Evolutionary conservation across 2,329 filamentous ascomycete species (phyloP), one percentile per base, ranked within the genome.

Genomic region (Microdochium paspali): DNA sequence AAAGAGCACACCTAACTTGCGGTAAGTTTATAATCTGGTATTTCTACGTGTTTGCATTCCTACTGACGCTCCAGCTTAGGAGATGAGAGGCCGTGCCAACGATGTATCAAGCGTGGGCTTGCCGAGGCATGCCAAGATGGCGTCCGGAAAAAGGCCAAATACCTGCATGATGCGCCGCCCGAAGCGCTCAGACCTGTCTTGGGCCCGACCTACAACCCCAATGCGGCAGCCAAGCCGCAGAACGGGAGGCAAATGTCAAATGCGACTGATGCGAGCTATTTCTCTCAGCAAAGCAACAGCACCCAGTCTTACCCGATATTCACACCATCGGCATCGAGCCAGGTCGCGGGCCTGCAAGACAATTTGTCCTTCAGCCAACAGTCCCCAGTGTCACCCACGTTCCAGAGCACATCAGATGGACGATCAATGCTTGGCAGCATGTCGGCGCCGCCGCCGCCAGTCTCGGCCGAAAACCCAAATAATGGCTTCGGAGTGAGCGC

Each of bases 141-240:
- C 47, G 90, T 97, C 46, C 85, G 93, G 53, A 98, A 98, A 69
- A 98, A 97, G 76, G 93, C 93, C 46, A 98, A 98, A 66, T 98
- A 98, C 66, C 85, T 98, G 48, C 90, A 97, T 61, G 93, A 97
- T 74, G 90, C 91, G 24, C 90, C 91, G 30, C 82, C 89, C 46
- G 90, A 94, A 63, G 90, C 90, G 43, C 74, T 96, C 52, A 79
- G 91, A 61, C 88, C 90, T n/a, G 89, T 93, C 39, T 76, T 93
- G 44, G 83, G 84, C 4, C 80, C 83, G 25, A 82, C 76, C 52
- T 85, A 80, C 58, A 87, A 85, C 59, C 78, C 77, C 60, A 73
- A 65, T 65, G 68, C 67, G 57, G 63, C 71, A 61, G 67, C 69
- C 57, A 67, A 68, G 55, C 62, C 70, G 35, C 60, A 68, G 21